These are phyloP conservation scores for Phenoliferia sp. DNA, from an alignment of 1,284 basidiomycete genomes.

Conservation along the genomic window DNA sequence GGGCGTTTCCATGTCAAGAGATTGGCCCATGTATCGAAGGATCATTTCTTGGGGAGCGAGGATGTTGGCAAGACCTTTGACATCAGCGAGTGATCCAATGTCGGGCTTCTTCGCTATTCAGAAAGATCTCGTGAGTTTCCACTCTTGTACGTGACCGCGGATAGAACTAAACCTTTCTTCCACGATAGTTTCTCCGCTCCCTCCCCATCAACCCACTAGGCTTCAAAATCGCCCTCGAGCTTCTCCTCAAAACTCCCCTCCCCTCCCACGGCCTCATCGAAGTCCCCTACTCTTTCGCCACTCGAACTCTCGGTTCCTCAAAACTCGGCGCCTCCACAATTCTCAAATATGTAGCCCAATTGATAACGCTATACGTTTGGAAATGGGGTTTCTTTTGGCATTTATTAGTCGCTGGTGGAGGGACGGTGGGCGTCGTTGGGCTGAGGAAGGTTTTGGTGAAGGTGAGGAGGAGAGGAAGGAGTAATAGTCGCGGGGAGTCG, in stretches of 20 bases:
- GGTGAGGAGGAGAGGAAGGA: too few species aligned
- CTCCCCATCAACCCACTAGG: conserved; percentile 36
- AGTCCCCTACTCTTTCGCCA: conserved; percentile 34
- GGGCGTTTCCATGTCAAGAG: conserved; percentile 48
- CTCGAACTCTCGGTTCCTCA: conserved; percentile 29
- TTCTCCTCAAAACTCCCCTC: conserved; percentile 33
- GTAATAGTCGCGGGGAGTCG: too few species aligned
- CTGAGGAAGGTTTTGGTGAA: too few species aligned
- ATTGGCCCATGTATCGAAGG: conserved; percentile 49
- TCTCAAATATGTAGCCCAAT: conserved; percentile 36
- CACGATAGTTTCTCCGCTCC: conserved; percentile 26
- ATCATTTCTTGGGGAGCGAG: conserved; percentile 49
- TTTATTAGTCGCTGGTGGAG: conserved; percentile 19
- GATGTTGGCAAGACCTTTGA: conserved; percentile 47
- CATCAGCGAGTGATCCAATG: conserved; percentile 49
- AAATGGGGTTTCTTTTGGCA: conserved; percentile 28
- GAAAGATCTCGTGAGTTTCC: conserved; percentile 43
- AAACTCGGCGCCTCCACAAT: conserved; percentile 36
- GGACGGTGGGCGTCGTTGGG: conserved; percentile 4
- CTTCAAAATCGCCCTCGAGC: conserved; percentile 37
- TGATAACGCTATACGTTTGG: conserved; percentile 34
- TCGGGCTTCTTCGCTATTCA: conserved; percentile 50
- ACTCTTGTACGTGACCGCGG: background rate
- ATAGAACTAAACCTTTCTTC: background rate
- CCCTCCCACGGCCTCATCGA: conserved; percentile 18